Evolutionary conservation across 1,284 basidiomycete species (phyloP), one percentile per base, ranked within the genome.

Genomic region (Sphaerobolus stellatus): DNA sequence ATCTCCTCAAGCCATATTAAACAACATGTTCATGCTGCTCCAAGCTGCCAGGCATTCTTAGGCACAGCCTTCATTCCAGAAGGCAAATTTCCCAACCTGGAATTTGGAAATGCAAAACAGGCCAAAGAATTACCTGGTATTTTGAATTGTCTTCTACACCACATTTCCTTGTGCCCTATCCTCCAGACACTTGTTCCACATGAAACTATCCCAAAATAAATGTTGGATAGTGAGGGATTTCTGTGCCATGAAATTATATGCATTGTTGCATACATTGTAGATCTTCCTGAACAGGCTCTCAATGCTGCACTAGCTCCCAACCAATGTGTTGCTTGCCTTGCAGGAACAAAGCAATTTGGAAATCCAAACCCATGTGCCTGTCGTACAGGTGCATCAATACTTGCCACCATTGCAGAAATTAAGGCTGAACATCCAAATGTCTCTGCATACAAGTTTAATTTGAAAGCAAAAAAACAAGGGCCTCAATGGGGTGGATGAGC

Each of bases 401-500:
- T 50, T 40, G 4, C 16, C 13, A 20, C 13, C 14, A 50, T 50
- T 29, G 18, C 16, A 41, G 16, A 29, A 11, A 50, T 50, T 43
- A 13, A 24, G 13, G 4, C 5, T 11, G 20, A 38, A 24, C 31
- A 18, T 38, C 48, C 8, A 24, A 2, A 50, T 50, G 20, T 30
- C 3, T 16, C 16, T 4, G 38, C 34, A 14, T 40, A 30, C 31
- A 27, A 40, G 5, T 34, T 18, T 40, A 27, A 24, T n/a, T 13
- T 40, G 48, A n/a, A 38, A 38, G 48, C 48, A 5, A 40, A 22
- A n/a, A 28, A 50, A n/a, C 4, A n/a, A n/a, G n/a, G 9, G 34
- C 20, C 18, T 50, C 3, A 50, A 50, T 38, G 48, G 48, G 22
- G 48, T 50, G 4, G 48, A 34, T 7, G 31, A 50, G 22, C 71